A percentile compares a stretch with the other conserved stretches of the same genome.
These are phyloP conservation scores for Penstemon eatonii DNA, from an alignment of 257 asterid species.

Conservation along the genomic window DNA sequence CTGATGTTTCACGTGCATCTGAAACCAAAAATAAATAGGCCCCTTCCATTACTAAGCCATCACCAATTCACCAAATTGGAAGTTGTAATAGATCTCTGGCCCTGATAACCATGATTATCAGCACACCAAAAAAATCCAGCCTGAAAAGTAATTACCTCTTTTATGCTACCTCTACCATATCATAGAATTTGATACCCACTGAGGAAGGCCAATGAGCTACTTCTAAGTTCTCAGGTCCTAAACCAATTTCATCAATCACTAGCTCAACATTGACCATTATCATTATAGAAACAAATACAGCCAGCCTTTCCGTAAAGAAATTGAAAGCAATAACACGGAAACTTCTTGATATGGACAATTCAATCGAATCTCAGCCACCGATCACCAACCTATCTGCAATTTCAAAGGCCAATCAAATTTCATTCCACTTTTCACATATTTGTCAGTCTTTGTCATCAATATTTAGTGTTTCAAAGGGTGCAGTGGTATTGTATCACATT, in stretches of 20 bases:
- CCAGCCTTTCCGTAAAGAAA: slow-evolving; percentile 2
- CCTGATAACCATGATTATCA: slow-evolving; percentile 9
- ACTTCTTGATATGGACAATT: slow-evolving; percentile 9
- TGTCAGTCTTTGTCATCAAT: background rate
- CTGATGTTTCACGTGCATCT: slow-evolving; percentile 24
- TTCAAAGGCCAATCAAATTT: background rate
- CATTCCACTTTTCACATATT: background rate
- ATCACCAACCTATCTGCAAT: background rate
- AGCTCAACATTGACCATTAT: slow-evolving; percentile 15
- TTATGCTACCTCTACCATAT: slow-evolving; percentile 3
- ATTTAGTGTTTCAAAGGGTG: too few relatives aligned
- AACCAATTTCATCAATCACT: slow-evolving; percentile 4
- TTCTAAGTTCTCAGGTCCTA: background rate
- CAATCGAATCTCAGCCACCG: background rate
- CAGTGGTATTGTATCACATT: too few relatives aligned
- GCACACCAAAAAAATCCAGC: slow-evolving; percentile 3
- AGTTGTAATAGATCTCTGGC: background rate
- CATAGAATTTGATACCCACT: slow-evolving; percentile 4
- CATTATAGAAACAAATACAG: background rate
- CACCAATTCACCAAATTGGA: slow-evolving; percentile 11
- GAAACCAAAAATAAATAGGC: background rate
- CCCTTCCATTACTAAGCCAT: slow-evolving; percentile 18
- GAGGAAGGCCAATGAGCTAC: slow-evolving; percentile 4
- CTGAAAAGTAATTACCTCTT: background rate
- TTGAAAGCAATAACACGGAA: background rate